Evolutionary conservation across 805 yeast genomes (phyloP).

Genomic region (Saturnispora gosingensis): DNA sequence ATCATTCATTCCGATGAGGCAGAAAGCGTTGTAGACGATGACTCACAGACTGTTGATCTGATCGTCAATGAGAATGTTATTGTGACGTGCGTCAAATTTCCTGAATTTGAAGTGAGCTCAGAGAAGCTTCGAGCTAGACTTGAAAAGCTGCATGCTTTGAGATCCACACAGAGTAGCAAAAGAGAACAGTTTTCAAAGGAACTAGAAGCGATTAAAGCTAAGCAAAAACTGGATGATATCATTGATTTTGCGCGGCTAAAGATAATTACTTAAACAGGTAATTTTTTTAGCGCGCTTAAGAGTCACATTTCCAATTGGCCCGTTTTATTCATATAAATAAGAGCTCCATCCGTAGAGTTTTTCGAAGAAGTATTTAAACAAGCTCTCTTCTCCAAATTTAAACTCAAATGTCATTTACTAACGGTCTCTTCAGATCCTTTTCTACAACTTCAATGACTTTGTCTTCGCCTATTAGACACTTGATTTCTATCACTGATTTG

Average conservation of each 20-base stretch:
- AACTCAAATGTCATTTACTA: conserved; percentile 12
- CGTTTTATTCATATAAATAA: neutral
- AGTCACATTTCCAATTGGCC: conserved; percentile 1
- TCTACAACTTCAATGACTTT: conserved; percentile 18
- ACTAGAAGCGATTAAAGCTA: neutral
- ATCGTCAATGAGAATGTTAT: neutral
- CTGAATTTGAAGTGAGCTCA: neutral
- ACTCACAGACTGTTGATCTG: neutral
- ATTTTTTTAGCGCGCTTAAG: conserved; percentile 13
- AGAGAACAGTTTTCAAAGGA: neutral
- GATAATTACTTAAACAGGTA: conserved; percentile 14
- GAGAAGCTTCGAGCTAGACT: neutral
- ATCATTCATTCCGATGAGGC: neutral
- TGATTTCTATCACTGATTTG: conserved; percentile 74
- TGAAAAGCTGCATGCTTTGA: neutral
- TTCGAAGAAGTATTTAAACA: neutral
- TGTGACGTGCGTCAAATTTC: neutral
- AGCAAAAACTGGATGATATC: neutral
- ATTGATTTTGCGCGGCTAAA: conserved; percentile 10
- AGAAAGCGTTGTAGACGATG: neutral
- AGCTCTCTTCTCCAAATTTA: neutral
- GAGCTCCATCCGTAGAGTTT: neutral
- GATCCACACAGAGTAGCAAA: neutral
- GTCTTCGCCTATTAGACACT: conserved; percentile 44
- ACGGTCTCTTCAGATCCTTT: conserved; percentile 24